These are phyloP conservation scores for Dissoconium aciculare DNA, from an alignment of 2,329 filamentous ascomycete species.

Conservation along the genomic window DNA sequence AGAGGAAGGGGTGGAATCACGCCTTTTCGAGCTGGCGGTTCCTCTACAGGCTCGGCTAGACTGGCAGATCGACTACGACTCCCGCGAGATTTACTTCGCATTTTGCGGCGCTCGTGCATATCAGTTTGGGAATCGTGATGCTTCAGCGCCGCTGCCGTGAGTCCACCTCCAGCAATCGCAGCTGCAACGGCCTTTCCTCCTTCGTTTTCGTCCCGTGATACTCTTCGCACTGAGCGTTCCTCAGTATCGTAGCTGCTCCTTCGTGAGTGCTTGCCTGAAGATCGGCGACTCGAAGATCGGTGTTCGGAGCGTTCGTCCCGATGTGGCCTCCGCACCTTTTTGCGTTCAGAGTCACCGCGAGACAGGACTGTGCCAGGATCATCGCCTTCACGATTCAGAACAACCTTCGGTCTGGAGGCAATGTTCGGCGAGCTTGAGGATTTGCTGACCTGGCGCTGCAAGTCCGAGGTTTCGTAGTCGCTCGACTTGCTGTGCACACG, in stretches of 20 bases:
- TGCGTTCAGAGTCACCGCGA: slow-evolving; percentile 36
- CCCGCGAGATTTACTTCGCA: slow-evolving; percentile 30
- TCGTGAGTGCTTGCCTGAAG: slow-evolving; percentile 13
- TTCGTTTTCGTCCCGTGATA: slow-evolving; percentile 38
- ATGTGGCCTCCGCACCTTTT: slow-evolving; percentile 41
- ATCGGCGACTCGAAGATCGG: slow-evolving; percentile 12
- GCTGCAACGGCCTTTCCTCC: slow-evolving; percentile 30
- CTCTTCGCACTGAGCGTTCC: slow-evolving; percentile 38
- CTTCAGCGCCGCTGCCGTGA: slow-evolving; percentile 48
- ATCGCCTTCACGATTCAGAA: slow-evolving; percentile 42
- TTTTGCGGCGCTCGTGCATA: slow-evolving; percentile 31
- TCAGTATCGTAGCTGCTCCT: slow-evolving; percentile 20
- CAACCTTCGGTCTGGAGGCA: slow-evolving; percentile 43
- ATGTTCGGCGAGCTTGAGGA: slow-evolving; percentile 47
- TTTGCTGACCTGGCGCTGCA: slow-evolving; percentile 42
- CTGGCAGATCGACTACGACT: slow-evolving; percentile 38
- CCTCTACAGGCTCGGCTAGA: slow-evolving; percentile 39
- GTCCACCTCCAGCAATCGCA: slow-evolving; percentile 39
- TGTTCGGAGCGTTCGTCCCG: slow-evolving; percentile 25
- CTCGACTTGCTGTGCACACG: slow-evolving; percentile 28
- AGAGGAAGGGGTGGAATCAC: slow-evolving; percentile 68
- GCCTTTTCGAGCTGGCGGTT: slow-evolving; percentile 29
- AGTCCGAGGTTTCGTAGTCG: slow-evolving; percentile 31
- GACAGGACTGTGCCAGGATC: slow-evolving; percentile 45
- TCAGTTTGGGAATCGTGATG: slow-evolving; percentile 51